These are phyloP conservation scores for Penicillium lagena DNA, from an alignment of 495 filamentous ascomycete genomes.

Conservation along the genomic window DNA sequence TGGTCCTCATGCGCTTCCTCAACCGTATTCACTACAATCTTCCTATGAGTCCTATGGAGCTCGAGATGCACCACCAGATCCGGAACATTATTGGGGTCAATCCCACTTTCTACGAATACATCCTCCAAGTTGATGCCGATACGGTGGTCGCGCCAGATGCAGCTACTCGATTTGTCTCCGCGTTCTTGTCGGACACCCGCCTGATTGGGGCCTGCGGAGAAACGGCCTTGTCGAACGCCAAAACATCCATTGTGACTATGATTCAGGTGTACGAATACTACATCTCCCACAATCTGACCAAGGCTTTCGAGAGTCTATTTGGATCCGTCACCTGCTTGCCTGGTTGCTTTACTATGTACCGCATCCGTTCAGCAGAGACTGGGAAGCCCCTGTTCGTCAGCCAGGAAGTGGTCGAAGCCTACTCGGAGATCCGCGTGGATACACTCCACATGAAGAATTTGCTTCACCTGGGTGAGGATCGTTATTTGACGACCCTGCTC, in stretches of 20 bases:
- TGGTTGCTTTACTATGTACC: slow-evolving; percentile 98
- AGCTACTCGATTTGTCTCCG: slow-evolving; percentile 83
- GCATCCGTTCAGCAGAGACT: slow-evolving; percentile 85
- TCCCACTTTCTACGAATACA: slow-evolving; percentile 96
- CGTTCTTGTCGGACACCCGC: slow-evolving; percentile 86
- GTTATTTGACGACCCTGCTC: slow-evolving; percentile 91
- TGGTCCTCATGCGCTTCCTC: slow-evolving; percentile 96
- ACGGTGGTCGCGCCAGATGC: slow-evolving; percentile 90
- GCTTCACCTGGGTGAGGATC: slow-evolving; percentile 85
- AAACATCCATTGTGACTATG: slow-evolving; percentile 91
- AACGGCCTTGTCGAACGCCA: slow-evolving; percentile 87
- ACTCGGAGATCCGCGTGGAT: slow-evolving; percentile 89
- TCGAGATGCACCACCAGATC: slow-evolving; percentile 99
- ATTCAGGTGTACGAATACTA: slow-evolving; percentile 99
- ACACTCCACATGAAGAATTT: slow-evolving; percentile 99
- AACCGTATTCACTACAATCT: slow-evolving; percentile 97
- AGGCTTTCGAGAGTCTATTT: slow-evolving; percentile 98
- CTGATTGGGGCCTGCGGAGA: slow-evolving; percentile 93
- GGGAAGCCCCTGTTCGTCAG: slow-evolving; percentile 96
- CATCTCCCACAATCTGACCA: slow-evolving; percentile 95
- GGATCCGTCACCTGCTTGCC: slow-evolving; percentile 96
- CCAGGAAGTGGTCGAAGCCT: slow-evolving; percentile 77
- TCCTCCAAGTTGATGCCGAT: slow-evolving; percentile 95
- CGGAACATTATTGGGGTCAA: slow-evolving; percentile 98
- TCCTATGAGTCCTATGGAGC: slow-evolving; percentile 91